Evolutionary conservation across 352 stramenopile genomes (phyloP), one percentile per base, ranked within the genome.

Genomic region (Phytophthora syringae): DNA sequence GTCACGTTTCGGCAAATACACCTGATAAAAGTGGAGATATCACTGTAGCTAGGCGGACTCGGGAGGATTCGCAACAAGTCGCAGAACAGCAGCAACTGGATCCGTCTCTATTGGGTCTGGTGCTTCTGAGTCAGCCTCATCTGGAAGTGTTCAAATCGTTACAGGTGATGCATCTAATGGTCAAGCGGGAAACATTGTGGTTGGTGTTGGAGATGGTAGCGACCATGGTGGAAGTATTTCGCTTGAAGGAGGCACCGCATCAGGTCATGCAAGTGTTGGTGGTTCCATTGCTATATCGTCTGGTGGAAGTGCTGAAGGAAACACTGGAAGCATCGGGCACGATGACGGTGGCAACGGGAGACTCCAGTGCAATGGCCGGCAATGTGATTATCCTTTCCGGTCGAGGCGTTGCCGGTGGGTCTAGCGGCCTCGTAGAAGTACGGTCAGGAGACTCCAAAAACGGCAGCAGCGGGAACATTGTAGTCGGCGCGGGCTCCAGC

Each of bases 21-120:
- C 52, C 50, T 10, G 60, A 69, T 24, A 65, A 65, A 18, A 81
- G 70, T 34, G 80, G 74, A 6, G 59, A 82, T 53, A 27, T 87
- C 12, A 64, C 64, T 13, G 51, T 84, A 20, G 64, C 72, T 24
- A 77, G 60, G 75, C 75, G 1, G 53, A 71, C 52, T 72, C 59
- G 7, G 66, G 51, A 12, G 52, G n/a, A 15, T 74, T 59, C 47
- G 42, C 59, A 2, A 69, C 60, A 24, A 64, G 59, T 44, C 61
- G 32, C 44, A 24, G 21, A 21, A 47, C 13, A 16, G 60, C 69
- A 50, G 16, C 47, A 52, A 60, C 20, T 44, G 72, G 72, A 39
- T 65, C 56, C 32, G 53, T 80, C 7, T 76, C 60, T n/a, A 57
- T 72, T 32, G 27, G 60, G 30, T 66, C 56, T 49, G 63, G 67